Evolutionary conservation across 768 basidiomycete genomes (phyloP), one percentile per base, ranked within the genome.

Genomic region (Suillus decipiens): DNA sequence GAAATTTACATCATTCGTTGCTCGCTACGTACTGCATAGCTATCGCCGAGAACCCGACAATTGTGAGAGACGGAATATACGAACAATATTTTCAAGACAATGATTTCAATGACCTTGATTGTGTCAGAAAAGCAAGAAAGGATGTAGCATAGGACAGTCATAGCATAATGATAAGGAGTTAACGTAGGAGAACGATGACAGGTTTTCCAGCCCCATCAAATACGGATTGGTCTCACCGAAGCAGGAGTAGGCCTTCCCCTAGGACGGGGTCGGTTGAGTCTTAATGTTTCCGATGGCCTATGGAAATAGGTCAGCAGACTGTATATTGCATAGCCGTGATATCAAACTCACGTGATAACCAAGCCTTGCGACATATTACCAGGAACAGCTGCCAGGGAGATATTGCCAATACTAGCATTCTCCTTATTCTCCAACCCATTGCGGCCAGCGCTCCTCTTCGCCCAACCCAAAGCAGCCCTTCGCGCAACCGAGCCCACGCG

Each of bases 391-490:
- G 63, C 56, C 10, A 62, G 4, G 5, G 61, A 57, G 28, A 47
- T 31, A 14, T 66, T 70, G 14, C 64, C 57, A 1, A 63, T 59
- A 6, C 60, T 58, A 36, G 66, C 61, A 48, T 70, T 72, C 73
- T 88, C 85, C 71, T 88, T 84, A 67, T 83, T 83, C 63, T 85
- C 87, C 70, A 78, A 59, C 73, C 83, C 63, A 71, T 75, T 74
- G 79, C 87, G 74, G 36, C 81, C 83, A 0, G 75, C 79, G 67
- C 81, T 85, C 41, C 86, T 83, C 76, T 90, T 91, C 47, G 86
- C 76, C 86, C 83, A 86, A 1, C 89, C 89, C 1, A 85, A 77
- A 0, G 84, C 83, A 0, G 77, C 79, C n/a, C 88, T 80, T 14
- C 87, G 79, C 0, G 84, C 78, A n/a, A 77, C 80, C 0, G 86